Evolutionary conservation across 305 asterid genomes (phyloP), one percentile per base, ranked within the genome.

Genomic region (Salvia sclarea): DNA sequence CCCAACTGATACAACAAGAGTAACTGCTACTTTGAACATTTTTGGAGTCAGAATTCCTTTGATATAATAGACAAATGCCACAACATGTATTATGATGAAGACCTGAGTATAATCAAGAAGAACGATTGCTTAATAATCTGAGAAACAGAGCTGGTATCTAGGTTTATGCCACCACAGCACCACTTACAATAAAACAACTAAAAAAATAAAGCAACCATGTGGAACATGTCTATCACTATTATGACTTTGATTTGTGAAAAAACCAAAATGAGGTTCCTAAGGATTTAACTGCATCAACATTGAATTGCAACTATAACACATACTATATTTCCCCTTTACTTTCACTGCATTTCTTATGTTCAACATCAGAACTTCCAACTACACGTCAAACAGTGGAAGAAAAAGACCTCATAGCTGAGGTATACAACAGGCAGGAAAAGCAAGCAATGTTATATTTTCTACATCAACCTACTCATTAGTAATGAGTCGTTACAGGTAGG

Each of bases 21-120:
- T 85, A 65, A 91, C 97, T 30, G 96, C 96, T 68, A 91, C 90
- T 87, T 87, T 91, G 88, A 91, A 91, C 96, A 91, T 91, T 82
- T 80, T 83, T 22, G 91, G 95, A 25, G 96, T 76, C 76, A 91
- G 89, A 66, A 89, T 83, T 75, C 96, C 97, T 78, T 80, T 91
- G 84, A 91, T 82, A 72, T 91, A 84, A 78, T 85, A 87, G 63
- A 87, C 93, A 82, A 91, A 90, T 73, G 95, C 96, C 81, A 89
- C 93, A 11, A 91, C 95, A 73, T 91, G 94, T 75, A 91, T 75
- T 52, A 91, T 78, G 73, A 91, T 83, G 77, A 91, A 91, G 60
- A 91, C 97, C 97, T 91, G 88, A 11, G 67, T 40, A 75, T 53
- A 55, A 79, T 55, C 64, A 71, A 74, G 57, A 59, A 64, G 61